Evolutionary conservation across 768 basidiomycete genomes (phyloP).

Genomic region (Paxillus involutus): DNA sequence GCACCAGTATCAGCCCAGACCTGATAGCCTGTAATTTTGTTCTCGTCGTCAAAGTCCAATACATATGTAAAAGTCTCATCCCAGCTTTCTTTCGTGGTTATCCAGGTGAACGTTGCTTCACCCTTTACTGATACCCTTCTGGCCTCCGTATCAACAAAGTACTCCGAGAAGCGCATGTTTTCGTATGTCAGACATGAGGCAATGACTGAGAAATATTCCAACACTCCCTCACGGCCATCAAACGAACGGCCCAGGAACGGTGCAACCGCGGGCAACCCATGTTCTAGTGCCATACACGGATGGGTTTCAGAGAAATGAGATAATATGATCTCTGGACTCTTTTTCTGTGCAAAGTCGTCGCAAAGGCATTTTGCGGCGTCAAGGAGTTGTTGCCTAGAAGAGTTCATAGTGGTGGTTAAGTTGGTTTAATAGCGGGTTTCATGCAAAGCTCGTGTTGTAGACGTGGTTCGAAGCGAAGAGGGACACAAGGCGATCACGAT

Average conservation of each 20-base stretch:
- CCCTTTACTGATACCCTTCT: conserved; percentile 57
- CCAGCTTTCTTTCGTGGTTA: conserved; percentile 52
- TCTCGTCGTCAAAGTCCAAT: conserved; percentile 57
- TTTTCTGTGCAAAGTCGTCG: conserved; percentile 48
- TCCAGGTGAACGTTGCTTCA: conserved; percentile 56
- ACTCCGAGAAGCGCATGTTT: conserved; percentile 53
- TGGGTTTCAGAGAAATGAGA: conserved; percentile 49
- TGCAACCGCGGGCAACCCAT: conserved; percentile 53
- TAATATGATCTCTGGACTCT: conserved; percentile 42
- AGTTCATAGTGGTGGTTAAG: conserved; percentile 16
- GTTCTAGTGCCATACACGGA: conserved; percentile 47
- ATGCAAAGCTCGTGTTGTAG: neutral
- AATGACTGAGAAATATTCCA: conserved; percentile 51
- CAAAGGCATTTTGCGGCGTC: conserved; percentile 49
- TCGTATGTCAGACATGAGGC: conserved; percentile 47
- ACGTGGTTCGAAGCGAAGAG: neutral
- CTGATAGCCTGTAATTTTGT: conserved; percentile 58
- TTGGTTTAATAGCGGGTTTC: neutral
- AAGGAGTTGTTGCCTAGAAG: conserved; percentile 37
- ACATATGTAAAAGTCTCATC: conserved; percentile 60
- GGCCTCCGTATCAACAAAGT: conserved; percentile 49
- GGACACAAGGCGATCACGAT: neutral
- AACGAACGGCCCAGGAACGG: conserved; percentile 61
- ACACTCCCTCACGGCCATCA: conserved; percentile 41
- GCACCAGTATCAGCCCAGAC: conserved; percentile 72